A percentile compares a stretch with the other conserved stretches of the same genome.
Evolutionary conservation across 306 rosid genomes (phyloP).

Genomic region (Cyclanthera cordifolia): DNA sequence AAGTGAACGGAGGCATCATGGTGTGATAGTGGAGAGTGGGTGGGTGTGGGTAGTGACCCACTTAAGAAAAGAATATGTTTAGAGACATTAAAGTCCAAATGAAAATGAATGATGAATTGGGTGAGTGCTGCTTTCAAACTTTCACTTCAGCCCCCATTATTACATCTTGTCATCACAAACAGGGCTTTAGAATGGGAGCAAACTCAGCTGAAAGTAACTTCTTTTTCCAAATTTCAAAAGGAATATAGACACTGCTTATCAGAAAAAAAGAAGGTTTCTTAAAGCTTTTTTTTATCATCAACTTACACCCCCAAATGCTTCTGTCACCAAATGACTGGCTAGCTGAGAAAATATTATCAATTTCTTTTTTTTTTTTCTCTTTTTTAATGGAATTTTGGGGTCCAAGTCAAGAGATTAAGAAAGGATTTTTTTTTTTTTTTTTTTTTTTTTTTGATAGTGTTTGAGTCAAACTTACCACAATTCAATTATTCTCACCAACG

Average conservation of each 20-base stretch:
- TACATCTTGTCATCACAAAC: background rate
- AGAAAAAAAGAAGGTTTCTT: background rate
- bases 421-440: too few relatives aligned
- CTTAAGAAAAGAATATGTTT: background rate
- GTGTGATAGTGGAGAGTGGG: too few relatives aligned
- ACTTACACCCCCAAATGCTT: background rate
- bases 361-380: background rate
- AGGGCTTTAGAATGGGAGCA: background rate
- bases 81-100: conserved; percentile 11
- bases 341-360: background rate
- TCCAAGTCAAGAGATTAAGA: conserved; percentile 1
- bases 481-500: too few relatives aligned
- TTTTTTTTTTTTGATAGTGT: too few relatives aligned
- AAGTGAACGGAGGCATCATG: too few relatives aligned
- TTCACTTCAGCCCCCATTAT: conserved; percentile 7
- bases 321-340: conserved; percentile 3
- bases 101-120: background rate
- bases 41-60: background rate
- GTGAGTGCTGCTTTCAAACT: conserved; percentile 10
- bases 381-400: background rate
- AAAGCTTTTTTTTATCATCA: conserved; percentile 1
- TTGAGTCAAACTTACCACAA: too few relatives aligned
- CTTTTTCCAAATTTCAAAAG: background rate
- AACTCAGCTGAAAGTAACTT: conserved; percentile 3
- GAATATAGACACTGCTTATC: background rate